phyloP scores from a whole-genome alignment of 768 basidiomycete genomes.

The Podaxis rugospora region DNA sequence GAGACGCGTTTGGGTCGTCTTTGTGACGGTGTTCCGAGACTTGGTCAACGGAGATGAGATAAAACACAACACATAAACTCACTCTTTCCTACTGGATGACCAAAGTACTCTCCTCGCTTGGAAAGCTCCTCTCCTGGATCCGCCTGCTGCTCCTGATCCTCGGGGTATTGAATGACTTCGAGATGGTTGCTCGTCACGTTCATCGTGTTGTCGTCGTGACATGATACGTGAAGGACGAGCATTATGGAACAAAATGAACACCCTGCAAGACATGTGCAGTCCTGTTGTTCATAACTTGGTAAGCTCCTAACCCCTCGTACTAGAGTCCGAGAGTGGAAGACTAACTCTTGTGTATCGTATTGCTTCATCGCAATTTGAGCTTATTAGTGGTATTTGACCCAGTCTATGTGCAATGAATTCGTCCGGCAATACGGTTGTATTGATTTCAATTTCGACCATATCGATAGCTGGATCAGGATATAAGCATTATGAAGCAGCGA shows the following conservation, averaged over 20 bases:
- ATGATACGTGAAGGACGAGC: constrained; percentile 73
- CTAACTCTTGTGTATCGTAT: constrained; percentile 75
- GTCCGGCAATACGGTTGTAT: constrained; percentile 92
- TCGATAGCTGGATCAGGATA: constrained; percentile 74
- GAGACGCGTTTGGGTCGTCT: constrained; percentile 61
- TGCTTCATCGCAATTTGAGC: constrained; percentile 83
- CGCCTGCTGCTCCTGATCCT: constrained; percentile 27
- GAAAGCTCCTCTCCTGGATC: constrained; percentile 66
- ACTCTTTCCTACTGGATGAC: constrained; percentile 84
- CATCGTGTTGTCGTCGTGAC: constrained; percentile 70
- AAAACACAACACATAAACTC: constrained; percentile 18
- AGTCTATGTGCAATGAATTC: constrained; percentile 97
- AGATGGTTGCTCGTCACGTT: constrained; percentile 85
- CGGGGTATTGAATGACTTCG: constrained; percentile 47
- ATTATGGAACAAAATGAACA: constrained; percentile 86
- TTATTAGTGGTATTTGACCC: constrained; percentile 89
- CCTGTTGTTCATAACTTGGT: constrained; percentile 42
- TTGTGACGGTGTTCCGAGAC: background rate
- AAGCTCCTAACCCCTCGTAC: too few species aligned
- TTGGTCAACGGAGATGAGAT: constrained; percentile 9
- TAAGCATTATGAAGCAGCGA: background rate
- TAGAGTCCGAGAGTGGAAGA: constrained; percentile 13
- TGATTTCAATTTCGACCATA: constrained; percentile 88
- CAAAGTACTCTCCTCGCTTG: constrained; percentile 73
- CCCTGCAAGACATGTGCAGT: constrained; percentile 83